These are phyloP conservation scores for Paxillus rubicundulus DNA, from an alignment of 768 basidiomycete species.

Conservation along the genomic window DNA sequence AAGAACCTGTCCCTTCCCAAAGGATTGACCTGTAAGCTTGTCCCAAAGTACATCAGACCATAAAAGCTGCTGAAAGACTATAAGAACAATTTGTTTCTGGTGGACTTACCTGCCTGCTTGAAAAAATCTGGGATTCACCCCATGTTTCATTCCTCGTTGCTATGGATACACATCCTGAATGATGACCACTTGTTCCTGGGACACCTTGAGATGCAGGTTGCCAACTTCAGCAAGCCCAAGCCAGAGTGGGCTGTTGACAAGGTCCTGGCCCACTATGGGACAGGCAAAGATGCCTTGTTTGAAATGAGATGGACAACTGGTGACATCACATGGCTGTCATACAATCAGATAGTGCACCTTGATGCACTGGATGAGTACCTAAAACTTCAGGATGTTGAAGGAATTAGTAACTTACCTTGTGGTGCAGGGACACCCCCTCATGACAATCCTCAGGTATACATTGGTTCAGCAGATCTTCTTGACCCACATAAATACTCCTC, in stretches of 20 bases:
- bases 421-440: no score
- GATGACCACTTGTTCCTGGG: conserved; percentile 29
- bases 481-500: no score
- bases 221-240: conserved; percentile 7
- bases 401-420: no score
- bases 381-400: no score
- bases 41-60: conserved; percentile 37
- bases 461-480: no score
- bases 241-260: conserved; percentile 18
- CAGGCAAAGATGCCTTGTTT: conserved; percentile 24
- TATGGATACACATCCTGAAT: conserved; percentile 24
- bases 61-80: conserved; percentile 19
- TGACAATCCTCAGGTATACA: no score
- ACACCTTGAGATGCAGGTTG: conserved; percentile 12
- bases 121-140: conserved; percentile 25
- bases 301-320: conserved; percentile 35
- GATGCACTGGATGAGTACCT: no score
- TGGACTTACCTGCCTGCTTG: conserved; percentile 30
- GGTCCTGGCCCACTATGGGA: conserved; percentile 26
- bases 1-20: conserved; percentile 32
- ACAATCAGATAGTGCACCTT: conserved; percentile 2
- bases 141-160: conserved; percentile 32
- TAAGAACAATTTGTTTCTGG: conserved; percentile 12
- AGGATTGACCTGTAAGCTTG: conserved; percentile 27
- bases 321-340: conserved; percentile 35